phyloP scores from a whole-genome alignment of 805 yeast genomes.

The Kurtzmaniella fragi region DNA sequence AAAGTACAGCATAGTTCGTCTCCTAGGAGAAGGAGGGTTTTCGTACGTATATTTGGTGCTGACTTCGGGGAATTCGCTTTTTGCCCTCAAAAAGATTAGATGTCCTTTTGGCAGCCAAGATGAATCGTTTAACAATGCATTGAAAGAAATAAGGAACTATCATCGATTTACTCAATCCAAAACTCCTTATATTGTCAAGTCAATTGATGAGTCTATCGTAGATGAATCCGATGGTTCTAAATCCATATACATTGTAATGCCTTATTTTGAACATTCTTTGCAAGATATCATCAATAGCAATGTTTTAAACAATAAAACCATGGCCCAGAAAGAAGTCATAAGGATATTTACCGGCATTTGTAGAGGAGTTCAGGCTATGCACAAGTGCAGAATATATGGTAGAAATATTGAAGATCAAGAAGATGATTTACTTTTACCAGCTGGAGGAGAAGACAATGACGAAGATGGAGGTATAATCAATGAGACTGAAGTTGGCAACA shows the following conservation, averaged over 20 bases:
- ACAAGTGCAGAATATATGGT: slow-evolving; percentile 43
- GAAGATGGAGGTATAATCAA: slow-evolving; percentile 14
- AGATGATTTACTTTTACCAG: slow-evolving; percentile 17
- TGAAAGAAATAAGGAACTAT: slow-evolving; percentile 74
- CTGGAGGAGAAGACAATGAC: slow-evolving; percentile 22
- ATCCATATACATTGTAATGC: slow-evolving; percentile 73
- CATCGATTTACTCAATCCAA: slow-evolving; percentile 53
- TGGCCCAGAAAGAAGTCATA: slow-evolving; percentile 62
- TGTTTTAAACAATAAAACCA: slow-evolving; percentile 47
- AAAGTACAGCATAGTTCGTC: slow-evolving; percentile 55
- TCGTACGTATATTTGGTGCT: slow-evolving; percentile 81
- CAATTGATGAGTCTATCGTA: slow-evolving; percentile 65
- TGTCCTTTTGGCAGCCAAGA: slow-evolving; percentile 84
- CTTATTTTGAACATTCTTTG: slow-evolving; percentile 66
- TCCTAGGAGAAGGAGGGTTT: slow-evolving; percentile 90
- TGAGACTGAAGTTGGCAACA: slow-evolving; percentile 14
- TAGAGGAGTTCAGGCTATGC: slow-evolving; percentile 73
- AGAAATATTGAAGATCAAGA: slow-evolving; percentile 17
- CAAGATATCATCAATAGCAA: slow-evolving; percentile 74
- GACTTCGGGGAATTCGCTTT: slow-evolving; percentile 39
- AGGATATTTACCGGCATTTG: slow-evolving; percentile 63
- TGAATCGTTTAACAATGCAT: slow-evolving; percentile 53
- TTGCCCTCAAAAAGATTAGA: slow-evolving; percentile 79
- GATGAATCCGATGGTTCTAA: slow-evolving; percentile 78
- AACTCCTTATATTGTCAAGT: slow-evolving; percentile 60